Evolutionary conservation across 805 yeast species (phyloP).

Genomic region (Starmerella roubikii): DNA sequence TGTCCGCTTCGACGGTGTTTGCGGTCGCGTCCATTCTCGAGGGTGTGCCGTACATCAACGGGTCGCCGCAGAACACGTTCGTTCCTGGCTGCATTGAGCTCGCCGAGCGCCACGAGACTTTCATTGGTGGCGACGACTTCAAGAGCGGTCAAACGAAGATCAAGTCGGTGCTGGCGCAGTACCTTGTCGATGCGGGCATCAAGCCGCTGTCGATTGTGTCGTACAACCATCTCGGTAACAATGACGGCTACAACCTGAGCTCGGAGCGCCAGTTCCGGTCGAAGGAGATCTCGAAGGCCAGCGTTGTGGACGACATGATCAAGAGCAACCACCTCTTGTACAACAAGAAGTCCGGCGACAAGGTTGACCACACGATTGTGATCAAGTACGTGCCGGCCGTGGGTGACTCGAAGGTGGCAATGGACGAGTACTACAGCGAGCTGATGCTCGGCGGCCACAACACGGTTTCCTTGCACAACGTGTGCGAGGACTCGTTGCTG

Average conservation of each 20-base stretch:
- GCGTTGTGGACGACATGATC: constrained; percentile 89
- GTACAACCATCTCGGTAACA: constrained; percentile 91
- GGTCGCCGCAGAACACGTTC: constrained; percentile 95
- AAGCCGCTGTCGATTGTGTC: constrained; percentile 90
- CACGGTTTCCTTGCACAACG: constrained; percentile 84
- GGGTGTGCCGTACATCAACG: constrained; percentile 79
- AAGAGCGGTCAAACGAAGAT: constrained; percentile 93
- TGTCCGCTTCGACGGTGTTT: constrained; percentile 85
- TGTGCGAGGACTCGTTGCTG: constrained; percentile 87
- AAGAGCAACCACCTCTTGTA: constrained; percentile 74
- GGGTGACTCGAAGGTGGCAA: constrained; percentile 92
- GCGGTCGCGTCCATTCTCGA: constrained; percentile 90
- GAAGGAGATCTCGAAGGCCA: constrained; percentile 84
- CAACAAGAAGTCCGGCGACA: constrained; percentile 62
- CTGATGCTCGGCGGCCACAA: constrained; percentile 97
- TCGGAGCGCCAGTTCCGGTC: constrained; percentile 91
- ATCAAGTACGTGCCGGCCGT: constrained; percentile 90
- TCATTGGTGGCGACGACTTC: constrained; percentile 95
- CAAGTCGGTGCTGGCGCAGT: constrained; percentile 93
- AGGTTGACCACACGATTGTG: constrained; percentile 87
- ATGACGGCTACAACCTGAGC: constrained; percentile 83
- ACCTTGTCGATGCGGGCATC: constrained; percentile 92
- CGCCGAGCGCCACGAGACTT: constrained; percentile 61
- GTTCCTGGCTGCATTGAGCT: constrained; percentile 89
- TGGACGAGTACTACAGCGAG: constrained; percentile 96